Percentiles rank a stretch among this genome's conserved stretches.
Conservation (phyloP, 140 eudicot genomes). For the Oenanthe javanica region DNA sequence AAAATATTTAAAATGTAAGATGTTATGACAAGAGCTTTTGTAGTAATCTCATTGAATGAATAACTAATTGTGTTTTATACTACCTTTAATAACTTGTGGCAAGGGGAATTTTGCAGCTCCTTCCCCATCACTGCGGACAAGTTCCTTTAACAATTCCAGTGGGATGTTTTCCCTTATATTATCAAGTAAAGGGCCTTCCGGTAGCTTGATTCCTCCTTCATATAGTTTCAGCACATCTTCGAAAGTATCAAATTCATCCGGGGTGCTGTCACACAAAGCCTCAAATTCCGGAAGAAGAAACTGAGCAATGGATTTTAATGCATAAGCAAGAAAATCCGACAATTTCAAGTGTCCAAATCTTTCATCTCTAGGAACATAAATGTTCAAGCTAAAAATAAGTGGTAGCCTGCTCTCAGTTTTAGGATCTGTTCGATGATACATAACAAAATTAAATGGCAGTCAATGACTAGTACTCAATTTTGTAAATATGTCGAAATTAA, state of each 20-base stretch:
- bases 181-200: constrained; percentile 24
- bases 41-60: not conserved
- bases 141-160: constrained; percentile 33
- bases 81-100: constrained; percentile 54
- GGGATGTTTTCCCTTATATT: constrained; percentile 32
- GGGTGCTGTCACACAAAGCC: constrained; percentile 28
- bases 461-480: not conserved
- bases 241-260: constrained; percentile 37
- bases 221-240: constrained; percentile 42
- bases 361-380: constrained; percentile 61
- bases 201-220: constrained; percentile 30
- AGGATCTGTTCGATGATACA: constrained; percentile 33
- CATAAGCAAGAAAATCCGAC: constrained; percentile 42
- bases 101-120: constrained; percentile 33
- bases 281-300: constrained; percentile 36
- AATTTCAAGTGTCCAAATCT: constrained; percentile 36
- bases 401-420: constrained; percentile 42
- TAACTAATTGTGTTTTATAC: not conserved
- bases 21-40: not conserved
- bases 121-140: constrained; percentile 38
- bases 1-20: not conserved
- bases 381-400: constrained; percentile 26
- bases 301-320: constrained; percentile 37
- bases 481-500: not conserved
- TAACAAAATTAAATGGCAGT: not conserved